Percentiles rank a stretch among this genome's conserved stretches.
Conservation (phyloP, 2,329 filamentous ascomycete genomes). For the Pseudocercospora macadamiae region DNA sequence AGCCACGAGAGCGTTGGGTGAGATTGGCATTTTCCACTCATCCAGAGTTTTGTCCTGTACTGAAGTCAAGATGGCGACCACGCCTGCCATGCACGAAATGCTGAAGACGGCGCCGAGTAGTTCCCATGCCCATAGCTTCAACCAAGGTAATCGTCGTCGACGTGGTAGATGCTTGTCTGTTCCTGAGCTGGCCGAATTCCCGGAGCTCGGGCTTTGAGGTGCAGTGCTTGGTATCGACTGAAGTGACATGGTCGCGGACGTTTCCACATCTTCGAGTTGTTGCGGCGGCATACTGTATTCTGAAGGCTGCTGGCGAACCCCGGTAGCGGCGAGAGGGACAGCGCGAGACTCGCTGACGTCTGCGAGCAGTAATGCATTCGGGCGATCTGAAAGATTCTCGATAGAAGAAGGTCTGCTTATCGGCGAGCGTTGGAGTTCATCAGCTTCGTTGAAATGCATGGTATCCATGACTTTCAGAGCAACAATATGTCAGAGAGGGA, state of each 20-base stretch:
- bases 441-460: not conserved
- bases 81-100: not conserved
- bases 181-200: not conserved
- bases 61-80: not conserved
- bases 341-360: not conserved
- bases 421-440: not conserved
- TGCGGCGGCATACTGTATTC: not conserved
- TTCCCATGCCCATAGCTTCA: not conserved
- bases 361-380: not conserved
- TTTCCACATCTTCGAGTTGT: not conserved
- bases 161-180: not conserved
- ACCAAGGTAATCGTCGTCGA: not conserved
- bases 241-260: not conserved
- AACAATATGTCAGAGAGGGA: not conserved
- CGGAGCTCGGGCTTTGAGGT: not conserved
- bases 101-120: not conserved
- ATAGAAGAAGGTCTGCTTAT: not conserved
- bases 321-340: not conserved
- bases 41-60: not conserved
- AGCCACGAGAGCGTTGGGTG: constrained; percentile 9
- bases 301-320: not conserved
- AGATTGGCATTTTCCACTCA: not conserved
- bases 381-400: not conserved
- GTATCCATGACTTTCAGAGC: not conserved
- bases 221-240: not conserved